Evolutionary conservation across 164 flowering plant species (phyloP).

Genomic region (Nymphaea colorata): DNA sequence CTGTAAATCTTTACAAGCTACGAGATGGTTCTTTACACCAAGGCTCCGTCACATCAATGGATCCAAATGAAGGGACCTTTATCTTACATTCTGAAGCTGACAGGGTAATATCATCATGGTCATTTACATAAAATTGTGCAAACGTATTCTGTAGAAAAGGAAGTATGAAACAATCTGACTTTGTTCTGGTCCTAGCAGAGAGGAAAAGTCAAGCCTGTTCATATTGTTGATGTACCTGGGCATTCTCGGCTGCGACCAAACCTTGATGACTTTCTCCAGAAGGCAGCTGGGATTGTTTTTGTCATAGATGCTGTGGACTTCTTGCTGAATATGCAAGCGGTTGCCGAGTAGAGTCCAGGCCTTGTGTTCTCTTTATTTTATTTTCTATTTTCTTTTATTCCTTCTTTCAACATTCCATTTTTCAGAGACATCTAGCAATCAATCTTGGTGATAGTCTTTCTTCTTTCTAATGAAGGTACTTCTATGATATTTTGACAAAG

Average conservation of each 20-base stretch:
- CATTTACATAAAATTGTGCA: too few species aligned
- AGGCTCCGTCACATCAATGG: slow-evolving; percentile 98
- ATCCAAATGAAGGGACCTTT: slow-evolving; percentile 81
- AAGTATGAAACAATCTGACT: too few species aligned
- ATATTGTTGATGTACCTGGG: slow-evolving; percentile 88
- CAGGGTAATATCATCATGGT: slow-evolving; percentile 32
- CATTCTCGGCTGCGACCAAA: slow-evolving; percentile 86
- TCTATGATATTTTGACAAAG: slow-evolving; percentile 86
- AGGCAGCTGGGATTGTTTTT: slow-evolving; percentile 75
- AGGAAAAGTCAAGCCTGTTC: slow-evolving; percentile 53
- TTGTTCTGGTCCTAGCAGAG: slow-evolving; percentile 12
- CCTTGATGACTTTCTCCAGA: slow-evolving; percentile 79
- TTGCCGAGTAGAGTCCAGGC: slow-evolving; percentile 54
- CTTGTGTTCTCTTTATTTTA: background rate
- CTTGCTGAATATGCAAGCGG: slow-evolving; percentile 72
- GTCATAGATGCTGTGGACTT: slow-evolving; percentile 92
- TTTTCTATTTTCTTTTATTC: background rate
- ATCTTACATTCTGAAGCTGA: slow-evolving; percentile 56
- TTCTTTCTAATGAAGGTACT: slow-evolving; percentile 42
- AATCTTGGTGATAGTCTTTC: background rate
- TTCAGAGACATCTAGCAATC: background rate
- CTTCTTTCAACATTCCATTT: background rate
- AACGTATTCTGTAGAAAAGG: too few species aligned
- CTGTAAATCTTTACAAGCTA: slow-evolving; percentile 32
- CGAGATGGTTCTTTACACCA: slow-evolving; percentile 90